Conservation (phyloP, 2,329 filamentous ascomycete genomes). For the Claviceps pusilla region DNA sequence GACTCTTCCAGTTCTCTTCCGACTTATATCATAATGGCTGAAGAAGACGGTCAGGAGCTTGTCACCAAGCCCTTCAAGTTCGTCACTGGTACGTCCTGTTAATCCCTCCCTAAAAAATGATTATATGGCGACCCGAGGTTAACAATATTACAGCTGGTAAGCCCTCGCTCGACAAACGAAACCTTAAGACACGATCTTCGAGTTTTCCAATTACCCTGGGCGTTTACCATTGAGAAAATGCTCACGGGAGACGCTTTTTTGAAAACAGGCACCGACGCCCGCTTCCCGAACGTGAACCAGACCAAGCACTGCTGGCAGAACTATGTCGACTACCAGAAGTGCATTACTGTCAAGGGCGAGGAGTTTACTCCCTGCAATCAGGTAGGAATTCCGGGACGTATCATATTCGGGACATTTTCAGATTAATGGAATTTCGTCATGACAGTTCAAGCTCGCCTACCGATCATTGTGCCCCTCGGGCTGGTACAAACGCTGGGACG, state of each 20-base stretch:
- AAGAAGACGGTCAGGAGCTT: conserved; percentile 62
- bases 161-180: conserved; percentile 11
- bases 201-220: conserved; percentile 16
- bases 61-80: conserved; percentile 99
- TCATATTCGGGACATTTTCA: not conserved
- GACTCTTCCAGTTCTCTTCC: conserved; percentile 13
- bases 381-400: conserved; percentile 36
- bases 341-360: conserved; percentile 94
- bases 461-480: conserved; percentile 90
- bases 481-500: conserved; percentile 92
- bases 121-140: conserved; percentile 24
- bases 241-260: conserved; percentile 6
- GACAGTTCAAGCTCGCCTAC: conserved; percentile 89
- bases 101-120: conserved; percentile 23
- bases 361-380: conserved; percentile 94
- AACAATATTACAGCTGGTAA: conserved; percentile 31
- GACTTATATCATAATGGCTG: conserved; percentile 59
- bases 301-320: conserved; percentile 99
- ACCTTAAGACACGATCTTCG: conserved; percentile 7
- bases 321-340: conserved; percentile 99
- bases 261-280: conserved; percentile 78
- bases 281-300: conserved; percentile 97
- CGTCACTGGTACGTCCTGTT: conserved; percentile 69
- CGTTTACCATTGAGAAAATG: not conserved
- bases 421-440: not conserved